phyloP scores from a whole-genome alignment of 2,329 filamentous ascomycete genomes.

The Penicillium concentricum region DNA sequence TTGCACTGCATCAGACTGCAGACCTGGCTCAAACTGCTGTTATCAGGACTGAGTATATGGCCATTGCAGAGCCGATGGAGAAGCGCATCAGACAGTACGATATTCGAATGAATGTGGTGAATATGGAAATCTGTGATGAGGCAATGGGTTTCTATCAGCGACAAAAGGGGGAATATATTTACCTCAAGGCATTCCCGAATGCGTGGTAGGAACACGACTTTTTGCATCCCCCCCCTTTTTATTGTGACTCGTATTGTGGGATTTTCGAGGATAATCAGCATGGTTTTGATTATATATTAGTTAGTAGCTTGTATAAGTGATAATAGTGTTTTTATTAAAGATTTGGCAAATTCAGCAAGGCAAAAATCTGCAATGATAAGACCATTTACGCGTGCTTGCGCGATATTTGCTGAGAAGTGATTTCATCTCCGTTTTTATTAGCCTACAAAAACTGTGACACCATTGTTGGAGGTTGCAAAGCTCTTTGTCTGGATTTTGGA shows the following conservation, averaged over 20 bases:
- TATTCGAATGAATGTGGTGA: conserved; percentile 16
- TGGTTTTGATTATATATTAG: not conserved
- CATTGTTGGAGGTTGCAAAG: not conserved
- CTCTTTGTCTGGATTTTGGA: not conserved
- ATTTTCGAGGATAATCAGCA: not conserved
- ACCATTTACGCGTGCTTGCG: no score
- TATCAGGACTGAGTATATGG: conserved; percentile 12
- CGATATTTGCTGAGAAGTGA: not conserved
- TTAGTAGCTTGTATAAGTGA: no score
- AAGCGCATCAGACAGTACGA: conserved; percentile 17
- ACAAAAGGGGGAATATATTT: conserved; percentile 5
- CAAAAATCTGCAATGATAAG: not conserved
- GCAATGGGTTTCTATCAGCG: conserved; percentile 5
- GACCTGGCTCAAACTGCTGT: conserved; percentile 1
- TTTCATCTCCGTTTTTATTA: not conserved
- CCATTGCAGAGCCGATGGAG: conserved; percentile 14
- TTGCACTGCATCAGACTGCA: conserved; percentile 7
- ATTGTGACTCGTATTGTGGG: not conserved
- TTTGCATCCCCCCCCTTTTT: not conserved
- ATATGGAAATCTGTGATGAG: conserved; percentile 14
- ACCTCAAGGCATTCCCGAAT: conserved; percentile 10
- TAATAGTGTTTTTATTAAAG: not conserved
- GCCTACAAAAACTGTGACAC: not conserved
- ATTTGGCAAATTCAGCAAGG: not conserved
- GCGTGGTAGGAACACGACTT: not conserved